Conservation (phyloP, 805 yeast species). For the Yarrowia phangngaensis region DNA sequence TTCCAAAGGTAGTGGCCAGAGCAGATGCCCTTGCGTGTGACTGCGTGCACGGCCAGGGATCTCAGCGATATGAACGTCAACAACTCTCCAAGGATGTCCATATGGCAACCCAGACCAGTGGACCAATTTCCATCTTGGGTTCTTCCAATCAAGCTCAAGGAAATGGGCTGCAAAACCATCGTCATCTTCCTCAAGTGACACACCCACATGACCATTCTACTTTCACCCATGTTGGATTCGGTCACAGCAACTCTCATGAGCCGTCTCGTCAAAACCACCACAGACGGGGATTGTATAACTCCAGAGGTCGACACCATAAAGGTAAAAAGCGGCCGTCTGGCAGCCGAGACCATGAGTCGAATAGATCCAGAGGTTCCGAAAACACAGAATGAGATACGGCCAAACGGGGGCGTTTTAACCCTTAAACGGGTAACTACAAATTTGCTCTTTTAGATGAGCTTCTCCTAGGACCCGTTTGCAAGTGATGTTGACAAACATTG, state of each 20-base stretch:
- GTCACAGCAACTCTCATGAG: too few relatives aligned
- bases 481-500: too few relatives aligned
- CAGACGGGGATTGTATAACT: constrained; percentile 19
- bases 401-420: too few relatives aligned
- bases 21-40: constrained; percentile 6
- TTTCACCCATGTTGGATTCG: too few relatives aligned
- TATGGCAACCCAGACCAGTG: constrained; percentile 3
- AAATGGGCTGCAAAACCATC: too few relatives aligned
- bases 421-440: too few relatives aligned
- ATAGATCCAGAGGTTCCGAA: constrained; percentile 4
- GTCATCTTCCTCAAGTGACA: too few relatives aligned
- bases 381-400: not conserved
- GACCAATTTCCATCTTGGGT: too few relatives aligned
- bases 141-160: too few relatives aligned
- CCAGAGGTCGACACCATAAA: constrained; percentile 1
- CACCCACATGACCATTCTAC: too few relatives aligned
- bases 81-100: constrained; percentile 7
- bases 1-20: not conserved
- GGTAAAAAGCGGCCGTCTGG: not conserved
- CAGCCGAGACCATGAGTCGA: not conserved
- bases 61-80: constrained; percentile 8
- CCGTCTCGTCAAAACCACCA: not conserved
- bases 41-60: not conserved
- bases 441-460: too few relatives aligned
- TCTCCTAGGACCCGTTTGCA: too few relatives aligned